Evolutionary conservation across 164 flowering plant genomes (phyloP), one percentile per base, ranked within the genome.

Genomic region (Vitis cinerea): DNA sequence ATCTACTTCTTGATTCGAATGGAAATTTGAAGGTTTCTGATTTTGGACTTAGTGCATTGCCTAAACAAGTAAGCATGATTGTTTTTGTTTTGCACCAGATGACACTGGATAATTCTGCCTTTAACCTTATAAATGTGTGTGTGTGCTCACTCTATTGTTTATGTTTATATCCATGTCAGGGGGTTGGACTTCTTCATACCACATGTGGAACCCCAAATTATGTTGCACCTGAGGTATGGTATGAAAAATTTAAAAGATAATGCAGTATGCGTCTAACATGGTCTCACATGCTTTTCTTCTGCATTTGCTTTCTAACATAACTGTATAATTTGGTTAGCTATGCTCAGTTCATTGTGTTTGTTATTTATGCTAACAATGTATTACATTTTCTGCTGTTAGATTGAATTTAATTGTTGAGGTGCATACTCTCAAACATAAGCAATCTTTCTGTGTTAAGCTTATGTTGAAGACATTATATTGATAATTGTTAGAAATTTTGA

Each of bases 161-260:
- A 19, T 52, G 37, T 69, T 64, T 27, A 8, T 59, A 13, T 69
- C 53, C 54, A 71, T 77, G 65, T 71, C 83, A 93, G 98, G 98
- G 99, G 30, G 97, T 85, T 73, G 90, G 77, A 55, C 95, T 96
- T 77, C 97, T 96, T 68, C 89, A 88, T 64, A 96, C 99, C 12
- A 96, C 97, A 63, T 96, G 99, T 80, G 99, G 99, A 65, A 96
- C 99, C 55, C 99, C 99, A 80, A 96, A 93, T 75, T 96, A 96
- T 86, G 85, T 93, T 77, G 99, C 99, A n/a, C 98, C 98, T 29
- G 99, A 96, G 97, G 98, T 96, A 87, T 31, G 54, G 14, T 49
- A 8, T 44, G 15, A 14, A 37, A 30, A 15, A 50, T 10, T 11
- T 52, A 65, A 27, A 54, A 58, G 49, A 31, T n/a, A 17, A 10